These are phyloP conservation scores for Penicillium macrosclerotiorum DNA, from an alignment of 495 filamentous ascomycete genomes.

Conservation along the genomic window DNA sequence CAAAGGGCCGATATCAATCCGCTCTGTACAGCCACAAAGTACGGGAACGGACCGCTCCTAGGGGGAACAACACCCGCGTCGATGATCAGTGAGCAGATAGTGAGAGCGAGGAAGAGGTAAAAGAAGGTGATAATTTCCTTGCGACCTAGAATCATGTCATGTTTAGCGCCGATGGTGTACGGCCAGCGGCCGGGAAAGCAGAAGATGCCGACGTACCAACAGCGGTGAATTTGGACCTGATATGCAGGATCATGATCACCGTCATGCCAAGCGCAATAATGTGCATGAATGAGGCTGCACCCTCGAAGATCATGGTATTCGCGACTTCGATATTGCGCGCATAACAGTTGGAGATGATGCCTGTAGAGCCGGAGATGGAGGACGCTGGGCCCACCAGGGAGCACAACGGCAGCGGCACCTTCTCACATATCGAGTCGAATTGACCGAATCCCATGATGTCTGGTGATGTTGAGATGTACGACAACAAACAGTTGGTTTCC, in stretches of 20 bases:
- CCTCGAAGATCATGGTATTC: constrained; percentile 98
- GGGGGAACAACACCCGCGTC: constrained; percentile 92
- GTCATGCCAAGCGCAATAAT: constrained; percentile 91
- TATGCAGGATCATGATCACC: constrained; percentile 93
- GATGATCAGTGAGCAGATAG: constrained; percentile 83
- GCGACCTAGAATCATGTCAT: constrained; percentile 58
- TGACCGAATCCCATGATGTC: constrained; percentile 82
- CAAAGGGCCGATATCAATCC: constrained; percentile 89
- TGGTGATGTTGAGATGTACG: constrained; percentile 9
- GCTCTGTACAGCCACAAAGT: constrained; percentile 85
- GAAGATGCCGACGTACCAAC: constrained; percentile 79
- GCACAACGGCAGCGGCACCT: constrained; percentile 83
- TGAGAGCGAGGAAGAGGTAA: constrained; percentile 90
- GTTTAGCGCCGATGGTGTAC: background rate
- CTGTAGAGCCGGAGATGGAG: constrained; percentile 62
- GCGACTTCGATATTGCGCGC: constrained; percentile 92
- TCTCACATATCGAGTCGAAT: constrained; percentile 82
- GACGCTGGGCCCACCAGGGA: constrained; percentile 71
- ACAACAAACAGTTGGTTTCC: constrained; percentile 20
- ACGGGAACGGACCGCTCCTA: constrained; percentile 74
- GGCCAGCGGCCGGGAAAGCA: background rate
- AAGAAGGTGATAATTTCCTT: constrained; percentile 99
- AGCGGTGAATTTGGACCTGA: constrained; percentile 96
- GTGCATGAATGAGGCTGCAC: constrained; percentile 86
- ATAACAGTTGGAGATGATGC: constrained; percentile 89